Base-by-base conservation (phyloP, 129 eudicot species). In the Gnaphalium uliginosum region DNA sequence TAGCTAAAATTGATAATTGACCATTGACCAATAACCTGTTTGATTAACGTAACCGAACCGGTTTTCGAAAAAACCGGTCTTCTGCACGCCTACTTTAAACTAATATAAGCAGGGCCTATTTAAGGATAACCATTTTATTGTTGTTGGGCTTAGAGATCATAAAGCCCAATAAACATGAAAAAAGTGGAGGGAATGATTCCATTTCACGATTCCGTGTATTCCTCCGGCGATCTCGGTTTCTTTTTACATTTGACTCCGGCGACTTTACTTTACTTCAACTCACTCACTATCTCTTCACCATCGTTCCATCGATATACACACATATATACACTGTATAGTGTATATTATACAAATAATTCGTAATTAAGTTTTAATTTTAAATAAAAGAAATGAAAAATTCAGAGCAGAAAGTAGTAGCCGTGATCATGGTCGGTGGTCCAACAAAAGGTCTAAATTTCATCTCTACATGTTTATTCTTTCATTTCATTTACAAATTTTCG, bases 371-470 rank as follows among this genome's bases (percentile, higher is more conserved):
- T 79, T 81, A 11, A 32, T 10, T 69, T 57, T 1, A 59, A 1
- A 59, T 11, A 59, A 59, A 39, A 65, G 21, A 73, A 30, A 91
- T 91, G 97, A 85, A 66, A 39, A 79, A 18, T 78, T 62, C 87
- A 33, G 90, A 85, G 50, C 90, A 90, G 83, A 93, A 90, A 77
- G 96, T 88, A 58, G 93, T 90, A 25, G 96, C 98, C 6, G 98
- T 88, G 64, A 93, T 90, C 81, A 85, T 90, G 91, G 92, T 93
- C 23, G 98, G 96, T 15, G 96, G 98, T 9, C 98, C 96, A 50
- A 86, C 95, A 17, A 88, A 85, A 87, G 98, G 98, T 93, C 48
- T 15, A 43, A 72, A 72, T 18, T 61, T 53, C 24, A 6, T 56
- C 0, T 32, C 66, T 13, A 30, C 43, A 30, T 19, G 15, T 54